Evolutionary conservation across 345 rosid genomes (phyloP).

Genomic region (Arabidopsis suecica): DNA sequence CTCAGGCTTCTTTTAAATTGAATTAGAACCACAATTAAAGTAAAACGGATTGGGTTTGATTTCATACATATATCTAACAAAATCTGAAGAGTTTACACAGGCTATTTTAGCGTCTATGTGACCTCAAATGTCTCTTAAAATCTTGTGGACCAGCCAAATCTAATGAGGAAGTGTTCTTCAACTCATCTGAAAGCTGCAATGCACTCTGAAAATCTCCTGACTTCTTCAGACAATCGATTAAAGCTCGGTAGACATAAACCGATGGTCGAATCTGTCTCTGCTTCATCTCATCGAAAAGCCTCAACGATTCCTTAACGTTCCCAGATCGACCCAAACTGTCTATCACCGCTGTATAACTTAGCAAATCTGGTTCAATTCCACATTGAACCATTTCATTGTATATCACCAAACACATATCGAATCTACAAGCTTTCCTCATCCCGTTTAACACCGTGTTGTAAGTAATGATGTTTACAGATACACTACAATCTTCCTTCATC

Average conservation of each 20-base stretch:
- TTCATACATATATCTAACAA: constrained; percentile 15
- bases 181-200: constrained; percentile 57
- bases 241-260: constrained; percentile 61
- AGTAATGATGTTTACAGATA: constrained; percentile 62
- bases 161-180: constrained; percentile 53
- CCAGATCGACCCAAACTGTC: constrained; percentile 78
- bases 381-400: constrained; percentile 62
- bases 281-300: constrained; percentile 81
- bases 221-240: constrained; percentile 44
- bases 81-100: constrained; percentile 6
- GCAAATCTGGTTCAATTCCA: constrained; percentile 74
- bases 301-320: constrained; percentile 60
- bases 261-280: constrained; percentile 67
- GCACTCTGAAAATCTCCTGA: constrained; percentile 51
- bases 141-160: constrained; percentile 69
- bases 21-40: constrained; percentile 10
- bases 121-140: constrained; percentile 59
- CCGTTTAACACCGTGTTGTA: constrained; percentile 77
- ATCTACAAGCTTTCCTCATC: constrained; percentile 68
- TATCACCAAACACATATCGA: constrained; percentile 63
- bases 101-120: constrained; percentile 32
- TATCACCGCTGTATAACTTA: constrained; percentile 79
- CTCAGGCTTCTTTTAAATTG: constrained; percentile 16
- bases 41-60: neutral
- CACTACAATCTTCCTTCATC: constrained; percentile 65